These are phyloP conservation scores for Aspergillus brasiliensis DNA, from an alignment of 2,329 filamentous ascomycete genomes.

Conservation along the genomic window DNA sequence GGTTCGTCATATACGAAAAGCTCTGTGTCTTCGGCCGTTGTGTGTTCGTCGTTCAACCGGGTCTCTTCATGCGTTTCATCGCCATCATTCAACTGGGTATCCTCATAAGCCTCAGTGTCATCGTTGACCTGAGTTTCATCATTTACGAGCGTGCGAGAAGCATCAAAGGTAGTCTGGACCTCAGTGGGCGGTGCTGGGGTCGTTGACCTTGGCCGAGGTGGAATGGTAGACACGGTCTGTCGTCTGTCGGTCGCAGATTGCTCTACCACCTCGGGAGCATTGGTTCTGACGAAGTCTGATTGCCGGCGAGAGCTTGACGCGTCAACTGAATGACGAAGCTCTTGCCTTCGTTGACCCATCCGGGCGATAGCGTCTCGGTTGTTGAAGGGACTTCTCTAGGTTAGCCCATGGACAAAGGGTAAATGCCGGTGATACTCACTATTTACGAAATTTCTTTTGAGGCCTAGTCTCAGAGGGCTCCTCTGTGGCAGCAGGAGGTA, in stretches of 20 bases:
- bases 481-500: not conserved
- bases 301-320: constrained; percentile 9
- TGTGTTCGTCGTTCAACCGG: not conserved
- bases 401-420: not conserved
- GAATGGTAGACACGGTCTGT: constrained; percentile 11
- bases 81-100: not conserved
- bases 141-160: constrained; percentile 11
- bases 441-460: constrained; percentile 20
- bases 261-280: not conserved
- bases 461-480: not conserved
- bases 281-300: constrained; percentile 12
- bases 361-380: constrained; percentile 16
- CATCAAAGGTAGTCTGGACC: constrained; percentile 13
- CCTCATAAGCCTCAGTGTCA: not conserved
- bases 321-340: not conserved
- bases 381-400: constrained; percentile 15
- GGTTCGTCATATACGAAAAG: constrained; percentile 17
- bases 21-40: constrained; percentile 12
- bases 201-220: not conserved
- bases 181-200: constrained; percentile 1
- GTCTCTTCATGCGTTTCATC: not conserved
- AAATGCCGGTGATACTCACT: constrained; percentile 11
- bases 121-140: not conserved
- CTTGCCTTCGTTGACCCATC: constrained; percentile 16
- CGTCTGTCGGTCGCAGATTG: not conserved